A percentile compares a stretch with the other conserved stretches of the same genome.
Evolutionary conservation across 2,329 filamentous ascomycete genomes (phyloP).

Genomic region (Xylariaceae sp.): DNA sequence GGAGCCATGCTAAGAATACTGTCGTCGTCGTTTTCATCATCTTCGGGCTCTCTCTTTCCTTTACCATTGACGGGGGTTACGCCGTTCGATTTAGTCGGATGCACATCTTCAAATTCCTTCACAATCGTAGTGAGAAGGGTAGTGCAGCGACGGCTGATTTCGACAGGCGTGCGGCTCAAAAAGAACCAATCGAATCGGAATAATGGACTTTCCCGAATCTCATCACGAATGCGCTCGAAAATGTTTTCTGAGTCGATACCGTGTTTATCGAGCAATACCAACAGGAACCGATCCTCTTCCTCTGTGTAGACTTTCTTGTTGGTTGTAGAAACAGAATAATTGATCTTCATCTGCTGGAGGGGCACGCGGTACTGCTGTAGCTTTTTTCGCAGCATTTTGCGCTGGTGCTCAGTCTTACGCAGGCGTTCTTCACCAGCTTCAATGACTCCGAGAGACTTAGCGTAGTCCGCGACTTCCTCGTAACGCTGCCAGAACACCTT

Average conservation of each 20-base stretch:
- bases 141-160: slow-evolving; percentile 86
- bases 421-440: slow-evolving; percentile 89
- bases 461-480: slow-evolving; percentile 81
- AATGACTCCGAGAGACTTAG: slow-evolving; percentile 82
- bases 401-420: slow-evolving; percentile 83
- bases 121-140: slow-evolving; percentile 92
- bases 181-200: slow-evolving; percentile 99
- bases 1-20: slow-evolving; percentile 73
- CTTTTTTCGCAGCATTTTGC: slow-evolving; percentile 91
- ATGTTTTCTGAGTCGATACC: slow-evolving; percentile 87
- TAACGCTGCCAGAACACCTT: slow-evolving; percentile 97
- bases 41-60: slow-evolving; percentile 68
- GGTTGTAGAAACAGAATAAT: slow-evolving; percentile 96
- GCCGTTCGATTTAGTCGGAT: slow-evolving; percentile 49
- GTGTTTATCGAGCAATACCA: slow-evolving; percentile 87
- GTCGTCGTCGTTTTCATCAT: slow-evolving; percentile 80
- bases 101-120: slow-evolving; percentile 79
- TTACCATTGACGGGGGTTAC: slow-evolving; percentile 50
- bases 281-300: slow-evolving; percentile 91
- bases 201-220: slow-evolving; percentile 87
- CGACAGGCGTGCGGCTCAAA: slow-evolving; percentile 84
- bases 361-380: slow-evolving; percentile 95
- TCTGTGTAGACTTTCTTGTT: slow-evolving; percentile 99
- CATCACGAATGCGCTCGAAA: slow-evolving; percentile 92
- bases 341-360: slow-evolving; percentile 95